Base-by-base conservation (phyloP, 257 asterid species). In the Capsicum baccatum region DNA sequence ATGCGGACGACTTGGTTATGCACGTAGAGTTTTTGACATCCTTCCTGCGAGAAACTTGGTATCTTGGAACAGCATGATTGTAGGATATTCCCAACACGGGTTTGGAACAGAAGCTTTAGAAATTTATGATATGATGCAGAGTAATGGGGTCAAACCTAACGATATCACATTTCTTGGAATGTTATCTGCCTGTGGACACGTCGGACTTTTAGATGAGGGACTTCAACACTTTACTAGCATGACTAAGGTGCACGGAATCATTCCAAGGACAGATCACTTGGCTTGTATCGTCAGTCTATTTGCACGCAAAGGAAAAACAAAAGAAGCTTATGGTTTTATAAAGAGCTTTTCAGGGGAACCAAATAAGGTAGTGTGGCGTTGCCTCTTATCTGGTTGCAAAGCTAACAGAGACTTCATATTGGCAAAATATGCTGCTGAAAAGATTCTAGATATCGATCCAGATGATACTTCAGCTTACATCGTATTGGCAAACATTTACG, bases 61-160 rank as follows among this genome's bases (percentile, higher is more conserved):
- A 63, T 90, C 96, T 5, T 95, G 98, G 98, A 95, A 94, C 84
- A 87, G 96, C 42, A 92, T 95, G 91, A 88, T 95, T 64, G 82
- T 89, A 26, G 98, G 96, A 66, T 95, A 94, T 76, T 93, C 98
- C 5, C 97, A 92, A 9, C 97, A 95, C 44, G 98, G 98, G 13
- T 90, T 85, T 47, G 96, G 92, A 13, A 85, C 74, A 80, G 93
- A 92, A 87, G 98, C 98, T 86, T 74, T 95, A 66, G 91, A 90
- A 84, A 85, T 92, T 79, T 95, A 89, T 37, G 79, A 86, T 13
- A n/a, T 69, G 35, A 94, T 95, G 98, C 91, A 68, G 62, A 83
- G 60, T 4, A 84, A 59, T 42, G 92, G 88, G 52, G 71, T 92
- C 42, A 86, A 87, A 67, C 98, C 98, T 54, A 90, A 92, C 55